Evolutionary conservation across 257 asterid species (phyloP).

Genomic region (Anisodus acutangulus): DNA sequence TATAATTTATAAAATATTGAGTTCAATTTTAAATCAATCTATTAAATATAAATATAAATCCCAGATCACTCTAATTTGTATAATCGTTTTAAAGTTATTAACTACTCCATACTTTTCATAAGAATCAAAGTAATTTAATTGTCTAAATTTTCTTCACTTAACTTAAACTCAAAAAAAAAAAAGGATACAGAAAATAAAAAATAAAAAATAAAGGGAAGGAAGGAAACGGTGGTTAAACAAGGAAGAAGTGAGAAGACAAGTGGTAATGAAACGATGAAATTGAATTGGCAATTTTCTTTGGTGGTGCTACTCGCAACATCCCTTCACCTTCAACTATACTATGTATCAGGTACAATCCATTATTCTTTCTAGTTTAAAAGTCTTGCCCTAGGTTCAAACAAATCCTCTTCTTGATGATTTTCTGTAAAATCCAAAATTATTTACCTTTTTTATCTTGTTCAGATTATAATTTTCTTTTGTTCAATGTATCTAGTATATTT

Average conservation of each 20-base stretch:
- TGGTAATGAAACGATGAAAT: slow-evolving; percentile 4
- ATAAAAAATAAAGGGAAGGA: too few species aligned
- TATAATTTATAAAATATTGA: not conserved
- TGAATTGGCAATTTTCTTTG: slow-evolving; percentile 4
- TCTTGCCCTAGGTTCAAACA: slow-evolving; percentile 7
- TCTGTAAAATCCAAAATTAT: not conserved
- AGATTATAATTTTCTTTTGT: not conserved
- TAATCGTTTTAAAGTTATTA: too few species aligned
- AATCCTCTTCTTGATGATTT: not conserved
- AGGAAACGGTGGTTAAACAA: not conserved
- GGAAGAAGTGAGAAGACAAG: slow-evolving; percentile 23
- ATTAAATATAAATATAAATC: too few species aligned
- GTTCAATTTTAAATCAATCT: too few species aligned
- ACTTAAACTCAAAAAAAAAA: too few species aligned
- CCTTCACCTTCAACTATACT: slow-evolving; percentile 23
- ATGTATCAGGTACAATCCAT: slow-evolving; percentile 29
- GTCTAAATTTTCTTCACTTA: too few species aligned
- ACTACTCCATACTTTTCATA: too few species aligned
- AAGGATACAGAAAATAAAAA: not conserved
- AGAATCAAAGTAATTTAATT: too few species aligned
- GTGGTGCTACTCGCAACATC: slow-evolving; percentile 29
- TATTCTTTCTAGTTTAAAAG: not conserved
- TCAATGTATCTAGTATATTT: slow-evolving; percentile 8
- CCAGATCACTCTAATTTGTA: not conserved
- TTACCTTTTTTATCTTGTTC: too few species aligned